phyloP scores from a whole-genome alignment of 2,329 filamentous ascomycete species.

The Talaromyces piceae region DNA sequence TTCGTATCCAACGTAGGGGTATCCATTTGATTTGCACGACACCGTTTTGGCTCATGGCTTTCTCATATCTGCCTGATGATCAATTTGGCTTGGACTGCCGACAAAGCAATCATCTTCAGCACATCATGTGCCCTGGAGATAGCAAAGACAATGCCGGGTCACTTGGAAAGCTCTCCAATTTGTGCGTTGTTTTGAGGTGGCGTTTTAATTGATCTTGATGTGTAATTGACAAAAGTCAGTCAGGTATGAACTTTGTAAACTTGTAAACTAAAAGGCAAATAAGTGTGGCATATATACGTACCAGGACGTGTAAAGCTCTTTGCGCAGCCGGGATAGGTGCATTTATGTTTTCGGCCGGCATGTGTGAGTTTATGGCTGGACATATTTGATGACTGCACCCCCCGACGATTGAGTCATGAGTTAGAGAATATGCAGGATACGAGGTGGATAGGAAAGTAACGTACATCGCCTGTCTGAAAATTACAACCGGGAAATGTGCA shows the following conservation, averaged over 20 bases:
- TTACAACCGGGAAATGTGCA: slow-evolving; percentile 36
- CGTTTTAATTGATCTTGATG: slow-evolving; percentile 12
- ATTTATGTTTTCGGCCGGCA: slow-evolving; percentile 37
- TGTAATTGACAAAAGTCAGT: not conserved
- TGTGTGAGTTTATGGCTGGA: slow-evolving; percentile 39
- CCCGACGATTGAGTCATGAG: not conserved
- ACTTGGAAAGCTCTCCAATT: slow-evolving; percentile 3
- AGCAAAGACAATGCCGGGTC: not conserved
- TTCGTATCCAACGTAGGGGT: too few species aligned
- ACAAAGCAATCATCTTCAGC: too few species aligned
- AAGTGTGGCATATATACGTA: slow-evolving; percentile 15
- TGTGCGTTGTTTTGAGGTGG: slow-evolving; percentile 14
- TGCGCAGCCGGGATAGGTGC: slow-evolving; percentile 29
- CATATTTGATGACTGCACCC: slow-evolving; percentile 36
- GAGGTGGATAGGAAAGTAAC: slow-evolving; percentile 8
- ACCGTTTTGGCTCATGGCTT: too few species aligned
- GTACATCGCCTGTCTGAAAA: slow-evolving; percentile 38
- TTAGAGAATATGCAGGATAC: not conserved
- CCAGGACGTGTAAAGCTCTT: slow-evolving; percentile 40
- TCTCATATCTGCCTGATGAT: too few species aligned
- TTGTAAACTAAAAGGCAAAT: not conserved
- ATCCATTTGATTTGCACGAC: too few species aligned
- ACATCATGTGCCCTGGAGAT: not conserved
- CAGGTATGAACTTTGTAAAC: not conserved
- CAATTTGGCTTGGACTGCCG: too few species aligned